phyloP scores from a whole-genome alignment of 148 eudicot genomes.

The Spergularia marina region DNA sequence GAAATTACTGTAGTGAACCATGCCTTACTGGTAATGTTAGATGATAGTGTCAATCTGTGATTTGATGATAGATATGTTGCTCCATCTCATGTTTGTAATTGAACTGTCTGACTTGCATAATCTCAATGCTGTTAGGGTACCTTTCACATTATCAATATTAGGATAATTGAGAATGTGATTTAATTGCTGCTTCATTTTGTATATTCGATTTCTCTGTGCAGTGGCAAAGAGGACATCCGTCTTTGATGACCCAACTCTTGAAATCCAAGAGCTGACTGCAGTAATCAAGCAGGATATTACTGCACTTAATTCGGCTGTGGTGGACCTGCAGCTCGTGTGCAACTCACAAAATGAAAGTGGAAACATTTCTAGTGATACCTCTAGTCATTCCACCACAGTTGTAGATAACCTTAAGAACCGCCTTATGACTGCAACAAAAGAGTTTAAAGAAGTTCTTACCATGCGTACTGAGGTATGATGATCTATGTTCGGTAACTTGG shows the following conservation, averaged over 20 bases:
- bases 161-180: not conserved
- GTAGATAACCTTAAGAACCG: constrained; percentile 78
- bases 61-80: not conserved
- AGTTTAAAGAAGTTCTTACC: constrained; percentile 79
- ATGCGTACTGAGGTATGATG: constrained; percentile 71
- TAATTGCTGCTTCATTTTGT: constrained; percentile 5
- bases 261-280: constrained; percentile 79
- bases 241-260: constrained; percentile 73
- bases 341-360: constrained; percentile 63
- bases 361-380: constrained; percentile 59
- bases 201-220: constrained; percentile 25
- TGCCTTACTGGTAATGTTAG: too few relatives aligned
- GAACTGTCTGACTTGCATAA: not conserved
- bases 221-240: constrained; percentile 85
- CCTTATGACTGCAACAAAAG: constrained; percentile 71
- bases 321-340: constrained; percentile 67
- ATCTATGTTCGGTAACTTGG: not conserved
- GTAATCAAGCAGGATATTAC: constrained; percentile 84
- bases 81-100: not conserved
- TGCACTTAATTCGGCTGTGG: constrained; percentile 69
- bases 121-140: not conserved
- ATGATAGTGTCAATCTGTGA: too few relatives aligned
- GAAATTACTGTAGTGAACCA: too few relatives aligned
- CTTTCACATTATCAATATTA: not conserved
- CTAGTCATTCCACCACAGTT: constrained; percentile 74